A percentile compares a stretch with the other conserved stretches of the same genome.
Conservation (phyloP, 1,284 basidiomycete species). For the Volvariella volvacea region DNA sequence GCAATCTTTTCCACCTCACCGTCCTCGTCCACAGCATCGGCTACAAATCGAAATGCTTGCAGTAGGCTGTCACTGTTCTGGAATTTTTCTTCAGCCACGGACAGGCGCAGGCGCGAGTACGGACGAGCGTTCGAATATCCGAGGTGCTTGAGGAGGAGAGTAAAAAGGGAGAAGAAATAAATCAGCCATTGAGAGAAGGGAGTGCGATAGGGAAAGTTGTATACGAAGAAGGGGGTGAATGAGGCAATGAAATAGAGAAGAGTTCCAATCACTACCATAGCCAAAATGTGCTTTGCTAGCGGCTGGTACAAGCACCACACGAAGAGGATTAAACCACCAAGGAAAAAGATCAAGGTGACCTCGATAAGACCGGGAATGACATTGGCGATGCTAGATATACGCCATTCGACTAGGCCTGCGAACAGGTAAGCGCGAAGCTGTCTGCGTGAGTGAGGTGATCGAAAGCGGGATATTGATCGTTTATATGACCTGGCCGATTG, state of each 20-base stretch:
- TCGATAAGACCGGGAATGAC: conserved; percentile 33
- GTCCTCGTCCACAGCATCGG: too few relatives aligned
- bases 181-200: conserved; percentile 27
- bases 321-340: conserved; percentile 31
- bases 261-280: conserved; percentile 20
- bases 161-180: too few relatives aligned
- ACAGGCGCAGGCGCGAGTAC: too few relatives aligned
- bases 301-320: conserved; percentile 23
- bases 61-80: too few relatives aligned
- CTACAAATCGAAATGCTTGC: too few relatives aligned
- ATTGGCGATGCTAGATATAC: conserved; percentile 29
- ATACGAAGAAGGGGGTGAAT: conserved; percentile 24
- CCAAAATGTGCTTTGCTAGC: conserved; percentile 24
- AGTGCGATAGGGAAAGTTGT: conserved; percentile 29
- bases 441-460: conserved; percentile 30
- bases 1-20: too few relatives aligned
- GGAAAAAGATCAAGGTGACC: conserved; percentile 32
- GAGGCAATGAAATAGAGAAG: conserved; percentile 24
- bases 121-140: too few relatives aligned
- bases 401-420: conserved; percentile 26
- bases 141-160: too few relatives aligned
- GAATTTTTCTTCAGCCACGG: too few relatives aligned
- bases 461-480: background rate
- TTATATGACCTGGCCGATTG: conserved; percentile 23
- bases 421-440: conserved; percentile 29